These are phyloP conservation scores for Apocynum venetum DNA, from an alignment of 257 asterid genomes.

Conservation along the genomic window DNA sequence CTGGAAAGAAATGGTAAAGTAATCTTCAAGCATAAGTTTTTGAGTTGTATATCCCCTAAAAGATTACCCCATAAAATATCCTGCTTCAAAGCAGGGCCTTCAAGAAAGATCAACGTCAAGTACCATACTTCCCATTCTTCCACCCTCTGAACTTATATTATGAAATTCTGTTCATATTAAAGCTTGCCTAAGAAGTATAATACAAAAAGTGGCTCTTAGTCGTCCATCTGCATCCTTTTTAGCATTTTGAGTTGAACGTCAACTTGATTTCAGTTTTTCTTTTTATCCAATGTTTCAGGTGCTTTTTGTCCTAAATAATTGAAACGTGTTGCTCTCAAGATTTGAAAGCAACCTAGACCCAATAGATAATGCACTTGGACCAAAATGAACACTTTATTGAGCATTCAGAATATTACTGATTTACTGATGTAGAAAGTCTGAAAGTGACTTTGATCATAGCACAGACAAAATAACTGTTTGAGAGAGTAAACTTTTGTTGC, in stretches of 20 bases:
- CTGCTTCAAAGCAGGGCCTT: background rate
- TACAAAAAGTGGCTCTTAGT: background rate
- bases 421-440: background rate
- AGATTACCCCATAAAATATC: background rate
- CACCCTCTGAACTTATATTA: background rate
- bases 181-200: background rate
- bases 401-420: background rate
- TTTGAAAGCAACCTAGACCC: background rate
- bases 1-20: background rate
- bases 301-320: background rate
- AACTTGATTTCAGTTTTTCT: background rate
- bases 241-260: background rate
- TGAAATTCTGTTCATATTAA: background rate
- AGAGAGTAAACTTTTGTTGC: background rate
- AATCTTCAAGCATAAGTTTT: background rate
- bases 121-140: background rate
- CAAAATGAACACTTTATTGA: background rate
- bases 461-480: background rate
- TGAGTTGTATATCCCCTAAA: background rate
- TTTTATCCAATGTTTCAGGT: background rate
- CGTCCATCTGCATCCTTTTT: background rate
- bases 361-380: background rate
- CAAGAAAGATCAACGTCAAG: background rate
- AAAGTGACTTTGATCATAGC: background rate
- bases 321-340: background rate